Conservation (phyloP, 805 yeast species). For the Tetrapisispora namnaoensis region DNA sequence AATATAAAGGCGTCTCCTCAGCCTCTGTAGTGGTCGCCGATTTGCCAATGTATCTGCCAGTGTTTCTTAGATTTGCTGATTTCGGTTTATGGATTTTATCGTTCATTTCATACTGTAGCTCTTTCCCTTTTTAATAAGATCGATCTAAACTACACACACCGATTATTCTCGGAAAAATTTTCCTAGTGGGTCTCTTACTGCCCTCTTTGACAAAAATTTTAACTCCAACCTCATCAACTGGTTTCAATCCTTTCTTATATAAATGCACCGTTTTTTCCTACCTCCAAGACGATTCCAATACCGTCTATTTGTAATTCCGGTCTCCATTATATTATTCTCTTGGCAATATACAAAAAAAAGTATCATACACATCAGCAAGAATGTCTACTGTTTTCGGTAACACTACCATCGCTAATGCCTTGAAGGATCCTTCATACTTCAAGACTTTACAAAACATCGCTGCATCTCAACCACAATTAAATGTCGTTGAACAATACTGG, state of each 20-base stretch:
- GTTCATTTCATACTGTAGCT: background rate
- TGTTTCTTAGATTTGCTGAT: too few relatives aligned
- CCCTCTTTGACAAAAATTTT: too few relatives aligned
- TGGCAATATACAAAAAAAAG: too few relatives aligned
- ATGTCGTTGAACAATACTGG: constrained; percentile 64
- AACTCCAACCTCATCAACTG: too few relatives aligned
- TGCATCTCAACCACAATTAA: constrained; percentile 36
- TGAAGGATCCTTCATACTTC: constrained; percentile 23
- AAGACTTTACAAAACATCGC: constrained; percentile 31
- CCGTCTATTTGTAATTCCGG: background rate
- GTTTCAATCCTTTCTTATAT: background rate
- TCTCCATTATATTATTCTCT: background rate
- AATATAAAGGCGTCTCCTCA: background rate
- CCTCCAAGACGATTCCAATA: background rate
- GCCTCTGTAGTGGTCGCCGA: too few relatives aligned
- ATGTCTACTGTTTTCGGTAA: constrained; percentile 30
- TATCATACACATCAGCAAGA: background rate
- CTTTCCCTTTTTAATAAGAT: too few relatives aligned
- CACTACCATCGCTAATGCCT: constrained; percentile 22
- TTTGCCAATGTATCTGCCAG: too few relatives aligned
- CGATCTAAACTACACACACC: too few relatives aligned
- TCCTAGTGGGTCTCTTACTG: too few relatives aligned
- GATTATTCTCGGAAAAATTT: too few relatives aligned
- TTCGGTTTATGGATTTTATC: background rate
- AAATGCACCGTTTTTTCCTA: background rate